Conservation (phyloP, 225 moss, liverwort and hornwort species). For the Ulota crispa region DNA sequence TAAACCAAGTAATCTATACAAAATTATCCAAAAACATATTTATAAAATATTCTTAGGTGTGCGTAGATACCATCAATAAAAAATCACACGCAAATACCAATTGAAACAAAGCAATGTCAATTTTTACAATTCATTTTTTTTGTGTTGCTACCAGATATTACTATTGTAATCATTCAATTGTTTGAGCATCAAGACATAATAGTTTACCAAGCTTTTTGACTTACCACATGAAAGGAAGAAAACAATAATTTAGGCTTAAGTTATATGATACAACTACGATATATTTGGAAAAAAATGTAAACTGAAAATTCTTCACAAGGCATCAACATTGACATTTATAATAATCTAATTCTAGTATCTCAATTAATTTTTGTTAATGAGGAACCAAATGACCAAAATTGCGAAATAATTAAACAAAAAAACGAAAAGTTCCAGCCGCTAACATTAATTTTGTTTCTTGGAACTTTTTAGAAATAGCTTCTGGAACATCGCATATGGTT, state of each 20-base stretch:
- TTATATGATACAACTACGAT: too few species aligned
- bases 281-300: too few species aligned
- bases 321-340: too few species aligned
- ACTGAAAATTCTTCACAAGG: too few species aligned
- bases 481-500: not conserved
- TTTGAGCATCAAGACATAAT: too few species aligned
- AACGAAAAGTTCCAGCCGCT: slow-evolving; percentile 6
- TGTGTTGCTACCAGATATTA: not conserved
- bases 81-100: too few species aligned
- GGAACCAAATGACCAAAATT: slow-evolving; percentile 19
- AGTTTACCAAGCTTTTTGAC: not conserved
- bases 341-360: too few species aligned
- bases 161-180: not conserved
- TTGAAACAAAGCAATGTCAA: not conserved
- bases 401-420: slow-evolving; percentile 8
- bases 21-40: too few species aligned
- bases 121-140: not conserved
- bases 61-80: too few species aligned
- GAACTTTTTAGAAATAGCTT: not conserved
- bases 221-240: not conserved
- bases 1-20: too few species aligned
- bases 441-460: slow-evolving; percentile 4
- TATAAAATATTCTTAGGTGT: too few species aligned
- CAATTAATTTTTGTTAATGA: not conserved
- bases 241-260: not conserved